Percentiles rank a stretch among this genome's conserved stretches.
Evolutionary conservation across 2,329 filamentous ascomycete genomes (phyloP).

Genomic region (Nothophoma quercina): DNA sequence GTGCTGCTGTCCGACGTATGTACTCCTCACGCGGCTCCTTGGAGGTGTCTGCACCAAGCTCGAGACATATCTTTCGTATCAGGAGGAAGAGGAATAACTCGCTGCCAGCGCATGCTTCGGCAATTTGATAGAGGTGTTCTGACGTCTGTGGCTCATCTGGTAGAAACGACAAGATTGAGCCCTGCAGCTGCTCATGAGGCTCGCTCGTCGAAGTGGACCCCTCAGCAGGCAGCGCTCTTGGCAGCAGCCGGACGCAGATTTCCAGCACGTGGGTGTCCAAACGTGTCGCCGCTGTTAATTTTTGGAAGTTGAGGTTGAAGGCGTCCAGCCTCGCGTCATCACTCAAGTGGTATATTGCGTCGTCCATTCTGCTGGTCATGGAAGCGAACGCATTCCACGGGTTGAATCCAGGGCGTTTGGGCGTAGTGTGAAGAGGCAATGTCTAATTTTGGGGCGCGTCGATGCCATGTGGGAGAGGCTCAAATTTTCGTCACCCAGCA

Average conservation of each 20-base stretch:
- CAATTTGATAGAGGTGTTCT: conserved; percentile 33
- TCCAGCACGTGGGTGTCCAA: conserved; percentile 28
- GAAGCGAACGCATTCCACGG: conserved; percentile 14
- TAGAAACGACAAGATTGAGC: conserved; percentile 33
- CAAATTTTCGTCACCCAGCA: conserved; percentile 18
- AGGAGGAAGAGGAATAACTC: conserved; percentile 23
- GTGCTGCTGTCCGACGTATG: conserved; percentile 18
- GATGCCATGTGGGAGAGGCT: conserved; percentile 8
- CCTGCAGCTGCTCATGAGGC: conserved; percentile 18
- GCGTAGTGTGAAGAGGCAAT: conserved; percentile 3
- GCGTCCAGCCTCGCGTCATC: conserved; percentile 27
- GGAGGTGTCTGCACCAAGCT: too few relatives aligned
- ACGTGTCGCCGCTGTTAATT: conserved; percentile 19
- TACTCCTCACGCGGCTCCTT: conserved; percentile 9
- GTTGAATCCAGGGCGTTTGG: too few relatives aligned
- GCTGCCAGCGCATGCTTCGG: conserved; percentile 34
- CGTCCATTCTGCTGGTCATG: conserved; percentile 19
- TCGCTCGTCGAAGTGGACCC: conserved; percentile 1
- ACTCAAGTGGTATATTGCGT: conserved; percentile 33
- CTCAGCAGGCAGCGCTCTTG: neutral
- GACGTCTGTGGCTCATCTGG: conserved; percentile 19
- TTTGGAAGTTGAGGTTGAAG: conserved; percentile 33
- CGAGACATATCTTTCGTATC: too few relatives aligned
- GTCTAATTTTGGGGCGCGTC: conserved; percentile 16
- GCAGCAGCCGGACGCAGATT: conserved; percentile 13